Conservation (phyloP, 1,139 yeast genomes). For the Yamadazyma diospyri region DNA sequence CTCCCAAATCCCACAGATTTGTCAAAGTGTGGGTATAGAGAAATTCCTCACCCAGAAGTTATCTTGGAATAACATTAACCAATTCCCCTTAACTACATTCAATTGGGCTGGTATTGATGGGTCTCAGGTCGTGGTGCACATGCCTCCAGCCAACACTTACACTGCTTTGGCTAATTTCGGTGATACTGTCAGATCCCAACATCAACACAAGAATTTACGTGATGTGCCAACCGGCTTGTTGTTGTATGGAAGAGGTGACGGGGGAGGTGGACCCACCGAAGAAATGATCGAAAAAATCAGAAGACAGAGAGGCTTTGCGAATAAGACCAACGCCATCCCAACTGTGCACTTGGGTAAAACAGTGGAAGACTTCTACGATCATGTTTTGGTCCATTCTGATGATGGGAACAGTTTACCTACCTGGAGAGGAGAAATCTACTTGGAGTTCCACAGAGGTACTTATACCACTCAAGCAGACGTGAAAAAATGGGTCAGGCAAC, state of each 20-base stretch:
- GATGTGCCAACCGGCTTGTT: constrained; percentile 78
- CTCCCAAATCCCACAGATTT: constrained; percentile 90
- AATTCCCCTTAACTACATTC: constrained; percentile 84
- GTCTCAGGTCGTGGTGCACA: constrained; percentile 87
- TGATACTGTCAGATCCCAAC: constrained; percentile 76
- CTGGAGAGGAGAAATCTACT: constrained; percentile 91
- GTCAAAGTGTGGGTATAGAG: constrained; percentile 78
- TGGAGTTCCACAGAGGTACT: constrained; percentile 96
- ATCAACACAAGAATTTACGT: constrained; percentile 79
- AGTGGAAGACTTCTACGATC: constrained; percentile 75
- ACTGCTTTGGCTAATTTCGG: constrained; percentile 93
- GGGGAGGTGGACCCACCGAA: constrained; percentile 96
- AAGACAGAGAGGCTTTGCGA: constrained; percentile 83
- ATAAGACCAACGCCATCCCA: constrained; percentile 79
- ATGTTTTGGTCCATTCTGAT: constrained; percentile 57
- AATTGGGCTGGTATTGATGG: constrained; percentile 96
- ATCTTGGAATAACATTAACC: constrained; percentile 93
- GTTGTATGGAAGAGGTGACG: constrained; percentile 92
- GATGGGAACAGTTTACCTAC: constrained; percentile 69
- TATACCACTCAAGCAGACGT: constrained; percentile 90
- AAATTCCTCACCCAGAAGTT: constrained; percentile 89
- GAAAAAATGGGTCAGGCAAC: constrained; percentile 72
- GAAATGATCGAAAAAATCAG: constrained; percentile 91
- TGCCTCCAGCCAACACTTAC: constrained; percentile 97
- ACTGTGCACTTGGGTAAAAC: constrained; percentile 73